phyloP scores from a whole-genome alignment of 2,329 filamentous ascomycete species.

The Beauveria scarabaeidicola region DNA sequence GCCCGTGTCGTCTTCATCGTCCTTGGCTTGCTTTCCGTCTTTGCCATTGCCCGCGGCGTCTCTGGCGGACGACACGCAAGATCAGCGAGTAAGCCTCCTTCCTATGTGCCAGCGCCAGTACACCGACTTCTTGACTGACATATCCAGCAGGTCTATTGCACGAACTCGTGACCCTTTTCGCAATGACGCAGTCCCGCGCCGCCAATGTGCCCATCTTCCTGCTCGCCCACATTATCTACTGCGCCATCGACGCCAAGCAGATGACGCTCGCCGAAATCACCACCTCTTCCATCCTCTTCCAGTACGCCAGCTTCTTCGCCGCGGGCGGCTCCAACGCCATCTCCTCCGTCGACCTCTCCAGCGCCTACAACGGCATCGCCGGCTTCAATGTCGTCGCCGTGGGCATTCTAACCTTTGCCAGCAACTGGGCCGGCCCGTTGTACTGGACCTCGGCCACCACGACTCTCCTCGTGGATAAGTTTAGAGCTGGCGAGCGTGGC shows the following conservation, averaged over 20 bases:
- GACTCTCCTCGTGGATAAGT: slow-evolving; percentile 42
- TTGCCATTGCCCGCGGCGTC: slow-evolving; percentile 32
- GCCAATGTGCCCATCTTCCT: slow-evolving; percentile 82
- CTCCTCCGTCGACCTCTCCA: slow-evolving; percentile 88
- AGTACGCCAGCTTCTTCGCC: slow-evolving; percentile 80
- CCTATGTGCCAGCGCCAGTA: too few relatives aligned
- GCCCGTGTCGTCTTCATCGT: slow-evolving; percentile 44
- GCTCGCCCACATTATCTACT: slow-evolving; percentile 55
- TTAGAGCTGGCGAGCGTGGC: slow-evolving; percentile 17
- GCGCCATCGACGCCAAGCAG: slow-evolving; percentile 33
- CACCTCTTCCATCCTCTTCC: slow-evolving; percentile 64
- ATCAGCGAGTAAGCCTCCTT: slow-evolving; percentile 21
- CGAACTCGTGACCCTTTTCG: slow-evolving; percentile 65
- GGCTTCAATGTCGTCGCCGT: slow-evolving; percentile 76
- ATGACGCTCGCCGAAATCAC: slow-evolving; percentile 52
- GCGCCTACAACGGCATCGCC: slow-evolving; percentile 85
- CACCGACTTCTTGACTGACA: background rate
- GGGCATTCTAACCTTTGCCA: slow-evolving; percentile 72
- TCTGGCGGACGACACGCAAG: slow-evolving; percentile 18
- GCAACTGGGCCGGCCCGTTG: slow-evolving; percentile 86
- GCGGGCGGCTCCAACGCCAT: slow-evolving; percentile 90
- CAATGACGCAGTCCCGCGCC: slow-evolving; percentile 77
- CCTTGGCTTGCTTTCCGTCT: slow-evolving; percentile 29
- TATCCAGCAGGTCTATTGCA: slow-evolving; percentile 44
- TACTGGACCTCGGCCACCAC: slow-evolving; percentile 72